Evolutionary conservation across 306 rosid species (phyloP).

Genomic region (Vigna angularis): DNA sequence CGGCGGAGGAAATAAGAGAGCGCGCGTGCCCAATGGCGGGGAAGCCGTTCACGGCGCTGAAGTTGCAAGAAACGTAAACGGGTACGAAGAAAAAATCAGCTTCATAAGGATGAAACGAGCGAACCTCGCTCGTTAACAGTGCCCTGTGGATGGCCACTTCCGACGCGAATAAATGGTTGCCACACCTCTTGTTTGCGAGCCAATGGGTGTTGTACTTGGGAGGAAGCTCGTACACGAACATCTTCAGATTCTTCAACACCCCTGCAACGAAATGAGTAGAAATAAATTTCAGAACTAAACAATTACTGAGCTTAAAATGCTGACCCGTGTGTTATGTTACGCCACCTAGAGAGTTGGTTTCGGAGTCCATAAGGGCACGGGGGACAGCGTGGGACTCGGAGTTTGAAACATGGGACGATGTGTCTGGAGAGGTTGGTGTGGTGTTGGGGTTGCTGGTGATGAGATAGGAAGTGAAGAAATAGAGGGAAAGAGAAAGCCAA

Average conservation of each 20-base stretch:
- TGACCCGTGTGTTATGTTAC: constrained; percentile 5
- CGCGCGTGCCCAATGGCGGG: background rate
- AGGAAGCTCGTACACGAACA: constrained; percentile 82
- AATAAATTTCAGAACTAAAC: background rate
- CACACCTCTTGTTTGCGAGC: constrained; percentile 67
- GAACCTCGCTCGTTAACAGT: constrained; percentile 60
- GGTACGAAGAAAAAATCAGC: constrained; percentile 98
- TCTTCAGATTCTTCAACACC: constrained; percentile 57
- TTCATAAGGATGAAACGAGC: constrained; percentile 78
- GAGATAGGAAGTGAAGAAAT: constrained; percentile 82
- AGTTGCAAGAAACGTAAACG: constrained; percentile 93
- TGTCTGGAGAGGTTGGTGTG: background rate
- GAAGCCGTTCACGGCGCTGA: constrained; percentile 73
- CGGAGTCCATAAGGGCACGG: background rate
- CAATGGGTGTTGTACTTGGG: constrained; percentile 74
- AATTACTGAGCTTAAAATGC: background rate
- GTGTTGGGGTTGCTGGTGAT: constrained; percentile 46
- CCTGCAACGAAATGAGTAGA: constrained; percentile 10
- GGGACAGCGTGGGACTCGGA: constrained; percentile 49
- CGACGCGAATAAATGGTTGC: constrained; percentile 81
- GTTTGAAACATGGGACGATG: constrained; percentile 52
- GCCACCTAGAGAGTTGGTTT: background rate
- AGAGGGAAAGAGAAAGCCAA: constrained; percentile 83
- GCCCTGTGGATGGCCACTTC: constrained; percentile 93
- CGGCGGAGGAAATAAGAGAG: background rate